These are phyloP conservation scores for Solanum neorickii DNA, from an alignment of 257 asterid genomes.

Conservation along the genomic window DNA sequence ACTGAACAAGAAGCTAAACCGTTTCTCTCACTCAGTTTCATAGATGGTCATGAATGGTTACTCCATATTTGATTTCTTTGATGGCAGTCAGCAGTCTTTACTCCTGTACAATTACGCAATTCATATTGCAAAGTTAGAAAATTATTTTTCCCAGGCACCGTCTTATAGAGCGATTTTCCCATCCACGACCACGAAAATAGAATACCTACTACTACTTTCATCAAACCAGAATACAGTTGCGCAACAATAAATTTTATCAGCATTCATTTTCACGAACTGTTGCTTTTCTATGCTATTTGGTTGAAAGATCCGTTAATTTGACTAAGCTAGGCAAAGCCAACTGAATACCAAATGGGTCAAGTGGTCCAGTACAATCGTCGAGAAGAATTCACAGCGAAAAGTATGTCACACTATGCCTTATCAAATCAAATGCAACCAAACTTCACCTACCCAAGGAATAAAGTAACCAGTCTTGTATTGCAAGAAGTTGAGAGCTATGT, in stretches of 20 bases:
- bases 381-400: neutral
- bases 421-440: neutral
- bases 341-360: neutral
- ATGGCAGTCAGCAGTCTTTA: neutral
- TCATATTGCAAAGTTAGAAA: neutral
- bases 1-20: constrained; percentile 68
- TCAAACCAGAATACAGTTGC: neutral
- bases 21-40: constrained; percentile 67
- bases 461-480: neutral
- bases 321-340: neutral
- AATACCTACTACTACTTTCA: neutral
- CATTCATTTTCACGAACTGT: neutral
- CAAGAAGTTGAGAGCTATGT: neutral
- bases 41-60: constrained; percentile 81
- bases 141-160: neutral
- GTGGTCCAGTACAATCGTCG: neutral
- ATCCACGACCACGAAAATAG: neutral
- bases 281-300: neutral
- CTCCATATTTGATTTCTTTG: constrained; percentile 10
- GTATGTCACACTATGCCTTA: neutral
- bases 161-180: neutral
- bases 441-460: neutral
- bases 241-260: neutral
- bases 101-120: neutral
- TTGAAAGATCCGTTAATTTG: neutral